phyloP scores from a whole-genome alignment of 2,329 filamentous ascomycete species.

The Colletotrichum sp. region DNA sequence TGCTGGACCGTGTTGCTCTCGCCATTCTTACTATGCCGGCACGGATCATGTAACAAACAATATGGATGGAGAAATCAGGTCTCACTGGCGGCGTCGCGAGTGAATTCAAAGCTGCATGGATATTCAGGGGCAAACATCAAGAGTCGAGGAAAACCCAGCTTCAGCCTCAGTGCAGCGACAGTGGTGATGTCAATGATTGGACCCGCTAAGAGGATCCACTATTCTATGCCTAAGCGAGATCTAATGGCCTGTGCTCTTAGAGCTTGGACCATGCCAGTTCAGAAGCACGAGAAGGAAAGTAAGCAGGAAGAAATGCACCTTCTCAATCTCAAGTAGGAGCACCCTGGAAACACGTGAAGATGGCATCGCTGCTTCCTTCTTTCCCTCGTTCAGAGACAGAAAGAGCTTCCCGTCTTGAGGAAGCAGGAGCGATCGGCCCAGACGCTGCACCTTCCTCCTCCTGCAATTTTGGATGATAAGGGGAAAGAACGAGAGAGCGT shows the following conservation, averaged over 20 bases:
- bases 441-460: background rate
- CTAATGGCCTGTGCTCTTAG: background rate
- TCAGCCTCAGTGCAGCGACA: background rate
- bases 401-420: background rate
- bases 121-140: background rate
- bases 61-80: background rate
- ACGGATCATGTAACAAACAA: background rate
- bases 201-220: background rate
- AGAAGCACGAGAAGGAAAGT: background rate
- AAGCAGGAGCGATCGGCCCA: background rate
- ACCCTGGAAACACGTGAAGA: background rate
- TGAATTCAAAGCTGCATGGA: background rate
- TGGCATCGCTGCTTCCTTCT: background rate
- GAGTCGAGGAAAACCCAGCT: background rate
- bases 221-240: background rate
- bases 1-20: constrained; percentile 20
- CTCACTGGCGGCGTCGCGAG: background rate
- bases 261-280: background rate
- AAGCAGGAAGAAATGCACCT: background rate
- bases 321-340: background rate
- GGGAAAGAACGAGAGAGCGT: background rate
- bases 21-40: background rate
- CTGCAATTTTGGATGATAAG: background rate
- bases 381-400: background rate
- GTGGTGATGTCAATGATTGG: constrained; percentile 22